These are phyloP conservation scores for Daphne laureola DNA, from an alignment of 441 rosid species.

Conservation along the genomic window DNA sequence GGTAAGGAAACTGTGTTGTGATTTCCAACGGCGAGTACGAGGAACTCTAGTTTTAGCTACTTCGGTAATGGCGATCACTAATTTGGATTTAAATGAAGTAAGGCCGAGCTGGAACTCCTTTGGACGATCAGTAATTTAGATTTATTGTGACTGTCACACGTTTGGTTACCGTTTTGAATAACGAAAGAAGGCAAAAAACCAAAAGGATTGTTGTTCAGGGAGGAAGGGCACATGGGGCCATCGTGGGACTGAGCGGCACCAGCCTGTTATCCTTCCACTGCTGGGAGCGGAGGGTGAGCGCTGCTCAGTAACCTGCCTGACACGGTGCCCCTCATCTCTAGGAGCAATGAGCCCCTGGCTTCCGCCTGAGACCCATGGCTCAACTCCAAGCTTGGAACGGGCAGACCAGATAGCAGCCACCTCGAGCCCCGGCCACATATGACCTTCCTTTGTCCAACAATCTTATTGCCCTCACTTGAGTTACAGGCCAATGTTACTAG, in stretches of 20 bases:
- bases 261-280: slow-evolving; percentile 29
- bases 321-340: slow-evolving; percentile 22
- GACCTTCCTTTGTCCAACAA: slow-evolving; percentile 5
- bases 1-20: no score
- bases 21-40: no score
- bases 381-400: slow-evolving; percentile 23
- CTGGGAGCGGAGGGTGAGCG: slow-evolving; percentile 20
- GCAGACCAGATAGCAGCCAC: neutral
- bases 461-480: slow-evolving; percentile 13
- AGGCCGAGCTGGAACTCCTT: no score
- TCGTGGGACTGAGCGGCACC: slow-evolving; percentile 1
- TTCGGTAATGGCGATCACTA: no score
- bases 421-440: neutral
- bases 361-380: slow-evolving; percentile 2
- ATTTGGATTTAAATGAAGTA: no score
- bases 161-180: no score
- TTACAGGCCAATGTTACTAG: slow-evolving; percentile 21
- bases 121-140: no score
- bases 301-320: slow-evolving; percentile 36
- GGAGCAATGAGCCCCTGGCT: neutral
- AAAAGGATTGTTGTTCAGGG: slow-evolving; percentile 4
- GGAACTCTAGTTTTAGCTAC: no score
- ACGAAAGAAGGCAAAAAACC: no score
- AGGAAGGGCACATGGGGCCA: neutral
- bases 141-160: no score